These are phyloP conservation scores for Beauveria sp. DNA, from an alignment of 2,329 filamentous ascomycete genomes.

Conservation along the genomic window DNA sequence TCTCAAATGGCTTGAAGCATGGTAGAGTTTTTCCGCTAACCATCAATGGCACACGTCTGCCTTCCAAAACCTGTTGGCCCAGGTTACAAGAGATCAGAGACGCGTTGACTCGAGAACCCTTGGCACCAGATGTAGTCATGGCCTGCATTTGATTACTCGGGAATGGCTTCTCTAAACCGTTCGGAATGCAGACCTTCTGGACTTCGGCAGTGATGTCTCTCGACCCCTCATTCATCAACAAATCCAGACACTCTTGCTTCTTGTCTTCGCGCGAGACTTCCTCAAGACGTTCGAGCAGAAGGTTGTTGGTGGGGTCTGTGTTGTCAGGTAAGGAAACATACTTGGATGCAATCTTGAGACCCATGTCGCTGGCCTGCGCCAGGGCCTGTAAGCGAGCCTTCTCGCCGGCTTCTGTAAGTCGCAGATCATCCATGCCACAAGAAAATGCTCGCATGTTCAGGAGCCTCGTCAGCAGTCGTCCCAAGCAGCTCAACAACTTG, in stretches of 20 bases:
- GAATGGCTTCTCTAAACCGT: conserved; percentile 81
- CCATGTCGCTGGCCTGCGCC: conserved; percentile 57
- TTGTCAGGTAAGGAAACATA: conserved; percentile 77
- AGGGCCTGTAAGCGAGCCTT: conserved; percentile 60
- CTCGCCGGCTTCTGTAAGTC: conserved; percentile 76
- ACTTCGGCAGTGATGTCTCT: conserved; percentile 68
- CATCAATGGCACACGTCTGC: conserved; percentile 91
- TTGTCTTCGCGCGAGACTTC: conserved; percentile 84
- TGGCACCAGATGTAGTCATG: conserved; percentile 96
- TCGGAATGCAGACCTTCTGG: conserved; percentile 71
- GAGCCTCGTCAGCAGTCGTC: conserved; percentile 79
- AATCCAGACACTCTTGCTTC: conserved; percentile 87
- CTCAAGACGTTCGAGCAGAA: conserved; percentile 73
- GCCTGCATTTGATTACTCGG: conserved; percentile 98
- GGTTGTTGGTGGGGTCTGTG: conserved; percentile 55
- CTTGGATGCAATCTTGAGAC: conserved; percentile 71
- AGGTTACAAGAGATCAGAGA: conserved; percentile 97
- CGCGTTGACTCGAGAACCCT: conserved; percentile 87
- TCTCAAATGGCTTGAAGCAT: conserved; percentile 89
- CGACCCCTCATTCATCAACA: conserved; percentile 68
- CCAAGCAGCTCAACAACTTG: conserved; percentile 80
- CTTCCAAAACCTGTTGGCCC: conserved; percentile 93
- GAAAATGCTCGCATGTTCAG: conserved; percentile 92
- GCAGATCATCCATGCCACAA: conserved; percentile 93
- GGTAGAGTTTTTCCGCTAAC: conserved; percentile 94